phyloP scores from a whole-genome alignment of 176 grass and related monocot species.

The Hyparrhenia diplandra region DNA sequence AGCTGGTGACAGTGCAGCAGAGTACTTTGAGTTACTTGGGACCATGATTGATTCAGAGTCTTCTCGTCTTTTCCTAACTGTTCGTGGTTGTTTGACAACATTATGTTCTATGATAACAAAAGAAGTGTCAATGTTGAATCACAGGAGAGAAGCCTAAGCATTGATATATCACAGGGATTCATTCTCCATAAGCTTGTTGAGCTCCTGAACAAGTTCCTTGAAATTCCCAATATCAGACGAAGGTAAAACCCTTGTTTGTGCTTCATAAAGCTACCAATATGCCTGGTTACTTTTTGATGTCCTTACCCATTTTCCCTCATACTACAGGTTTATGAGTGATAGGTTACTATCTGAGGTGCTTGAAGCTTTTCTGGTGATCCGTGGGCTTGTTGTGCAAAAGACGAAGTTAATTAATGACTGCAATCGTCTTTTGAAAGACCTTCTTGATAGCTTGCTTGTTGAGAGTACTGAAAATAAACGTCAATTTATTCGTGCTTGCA shows the following conservation, averaged over 20 bases:
- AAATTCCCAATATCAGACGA: conserved; percentile 87
- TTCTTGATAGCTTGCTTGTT: conserved; percentile 84
- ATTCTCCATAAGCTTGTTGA: conserved; percentile 96
- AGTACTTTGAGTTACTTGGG: conserved; percentile 95
- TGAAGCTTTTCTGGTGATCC: conserved; percentile 87
- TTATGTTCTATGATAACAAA: conserved; percentile 80
- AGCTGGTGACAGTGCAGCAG: conserved; percentile 81
- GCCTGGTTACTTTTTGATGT: background rate
- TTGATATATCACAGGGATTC: conserved; percentile 97
- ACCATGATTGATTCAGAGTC: conserved; percentile 78
- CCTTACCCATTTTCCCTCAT: background rate
- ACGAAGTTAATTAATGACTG: conserved; percentile 95
- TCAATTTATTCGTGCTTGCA: conserved; percentile 94
- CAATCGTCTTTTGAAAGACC: conserved; percentile 83
- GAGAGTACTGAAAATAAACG: conserved; percentile 88
- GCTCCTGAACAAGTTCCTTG: conserved; percentile 94
- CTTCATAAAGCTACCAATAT: background rate
- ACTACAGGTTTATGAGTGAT: conserved; percentile 80
- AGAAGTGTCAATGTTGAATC: conserved; percentile 93
- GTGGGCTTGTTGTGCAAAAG: conserved; percentile 93
- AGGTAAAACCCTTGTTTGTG: conserved; percentile 41
- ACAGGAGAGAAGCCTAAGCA: conserved; percentile 85
- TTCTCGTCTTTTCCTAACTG: conserved; percentile 87
- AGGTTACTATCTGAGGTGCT: conserved; percentile 79
- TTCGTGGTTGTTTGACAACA: conserved; percentile 69